Base-by-base conservation (phyloP, 148 eudicot genomes). In the Rhododendron williamsianum region DNA sequence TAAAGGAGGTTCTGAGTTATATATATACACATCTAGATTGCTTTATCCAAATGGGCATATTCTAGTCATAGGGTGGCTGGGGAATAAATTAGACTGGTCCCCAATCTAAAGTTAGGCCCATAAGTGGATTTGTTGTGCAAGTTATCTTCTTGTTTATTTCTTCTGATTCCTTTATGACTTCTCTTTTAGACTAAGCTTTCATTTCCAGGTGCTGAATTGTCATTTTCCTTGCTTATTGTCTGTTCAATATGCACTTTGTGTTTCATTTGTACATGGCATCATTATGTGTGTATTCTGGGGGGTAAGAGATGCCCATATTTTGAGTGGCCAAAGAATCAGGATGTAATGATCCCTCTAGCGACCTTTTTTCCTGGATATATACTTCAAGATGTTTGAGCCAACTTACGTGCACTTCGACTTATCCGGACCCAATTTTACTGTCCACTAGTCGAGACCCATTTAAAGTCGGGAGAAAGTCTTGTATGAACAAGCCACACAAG, bases 91-190 rank as follows among this genome's bases (percentile, higher is more conserved):
- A 33, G 23, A 52, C 46, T 30, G 65, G 83, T 33, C 82, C 41
- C 67, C 72, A 0, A 35, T 16, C 36, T 15, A 11, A 43, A 7
- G 36, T 15, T 10, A 58, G 27, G 7, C 38, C 25, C 23, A 0
- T 78, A 16, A 52, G 21, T 65, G 83, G 87, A 81, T 48, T 21
- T 85, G 25, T 35, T 49, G 79, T 80, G 48, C 78, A 69, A 80
- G 84, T 74, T 80, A 49, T 49, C 83, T 43, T 33, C 5, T 36
- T 81, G 35, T 25, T 79, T 30, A 27, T 6, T 49, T 51, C 63
- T 79, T 41, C 27, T 4, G 63, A 27, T 79, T 48, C n/a, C 81
- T 78, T n/a, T 5, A 48, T 4, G 58, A 49, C 23, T 48, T 46
- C 18, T 78, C 81, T 25, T 79, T 49, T 79, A 38, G 25, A 0